A percentile compares a stretch with the other conserved stretches of the same genome.
These are phyloP conservation scores for Cardamine occulta DNA, from an alignment of 345 rosid species.

Conservation along the genomic window DNA sequence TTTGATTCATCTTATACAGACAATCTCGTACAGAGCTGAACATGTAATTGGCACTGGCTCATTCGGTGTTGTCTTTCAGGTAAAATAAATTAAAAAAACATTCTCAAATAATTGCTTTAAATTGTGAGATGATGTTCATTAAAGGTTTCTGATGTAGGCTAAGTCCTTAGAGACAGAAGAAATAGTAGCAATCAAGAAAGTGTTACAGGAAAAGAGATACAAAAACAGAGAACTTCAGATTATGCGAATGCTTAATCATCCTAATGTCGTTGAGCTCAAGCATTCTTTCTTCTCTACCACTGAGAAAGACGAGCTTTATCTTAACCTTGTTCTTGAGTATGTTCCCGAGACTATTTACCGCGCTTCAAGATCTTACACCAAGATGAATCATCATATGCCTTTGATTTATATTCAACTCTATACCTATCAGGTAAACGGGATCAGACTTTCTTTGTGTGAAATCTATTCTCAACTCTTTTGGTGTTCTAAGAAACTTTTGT, in stretches of 20 bases:
- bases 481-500: not conserved
- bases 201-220: conserved; percentile 95
- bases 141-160: conserved; percentile 51
- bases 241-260: conserved; percentile 93
- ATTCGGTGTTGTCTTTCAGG: conserved; percentile 94
- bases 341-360: conserved; percentile 92
- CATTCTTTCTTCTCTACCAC: conserved; percentile 93
- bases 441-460: conserved; percentile 8
- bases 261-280: conserved; percentile 83
- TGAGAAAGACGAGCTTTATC: conserved; percentile 92
- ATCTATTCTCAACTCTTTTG: not conserved
- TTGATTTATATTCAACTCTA: conserved; percentile 92
- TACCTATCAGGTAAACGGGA: conserved; percentile 72
- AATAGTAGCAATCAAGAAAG: conserved; percentile 95
- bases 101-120: not conserved
- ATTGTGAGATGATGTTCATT: not conserved
- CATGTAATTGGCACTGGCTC: conserved; percentile 98
- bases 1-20: conserved; percentile 43
- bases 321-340: conserved; percentile 95
- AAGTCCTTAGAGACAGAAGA: conserved; percentile 98
- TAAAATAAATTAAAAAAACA: conserved; percentile 38
- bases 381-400: conserved; percentile 86
- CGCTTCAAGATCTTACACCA: conserved; percentile 75
- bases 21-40: conserved; percentile 86
- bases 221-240: conserved; percentile 95